phyloP scores from a whole-genome alignment of 176 grass and related monocot species.

The Poa annua region DNA sequence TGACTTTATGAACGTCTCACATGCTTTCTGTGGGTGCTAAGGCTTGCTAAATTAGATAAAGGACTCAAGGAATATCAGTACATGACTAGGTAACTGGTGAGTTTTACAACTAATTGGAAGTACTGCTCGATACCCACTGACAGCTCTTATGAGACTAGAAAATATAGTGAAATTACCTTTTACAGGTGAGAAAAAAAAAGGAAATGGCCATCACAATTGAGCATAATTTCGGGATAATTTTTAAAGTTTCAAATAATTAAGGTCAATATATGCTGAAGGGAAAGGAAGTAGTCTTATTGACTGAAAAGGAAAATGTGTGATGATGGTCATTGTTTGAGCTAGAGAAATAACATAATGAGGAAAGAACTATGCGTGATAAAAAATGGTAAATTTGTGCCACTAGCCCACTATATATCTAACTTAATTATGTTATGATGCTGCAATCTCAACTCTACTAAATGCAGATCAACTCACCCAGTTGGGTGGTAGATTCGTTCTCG shows the following conservation, averaged over 20 bases:
- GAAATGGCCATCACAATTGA: background rate
- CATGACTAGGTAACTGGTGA: background rate
- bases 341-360: background rate
- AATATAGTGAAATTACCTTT: too few relatives aligned
- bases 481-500: background rate
- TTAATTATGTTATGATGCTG: background rate
- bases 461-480: background rate
- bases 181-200: background rate
- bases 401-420: background rate
- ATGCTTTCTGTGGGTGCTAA: background rate
- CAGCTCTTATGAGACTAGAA: background rate
- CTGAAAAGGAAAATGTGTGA: background rate
- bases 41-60: conserved; percentile 12
- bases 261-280: background rate
- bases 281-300: background rate
- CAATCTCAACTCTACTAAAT: background rate
- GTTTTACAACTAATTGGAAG: background rate
- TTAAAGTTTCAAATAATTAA: background rate
- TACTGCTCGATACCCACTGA: background rate
- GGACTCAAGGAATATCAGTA: background rate
- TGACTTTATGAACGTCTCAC: background rate
- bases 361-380: background rate
- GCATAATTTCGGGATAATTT: background rate
- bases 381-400: too few relatives aligned
- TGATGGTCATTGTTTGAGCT: background rate